A percentile compares a stretch with the other conserved stretches of the same genome.
These are phyloP conservation scores for Trematosphaeria pertusa DNA, from an alignment of 2,329 filamentous ascomycete genomes.

Conservation along the genomic window DNA sequence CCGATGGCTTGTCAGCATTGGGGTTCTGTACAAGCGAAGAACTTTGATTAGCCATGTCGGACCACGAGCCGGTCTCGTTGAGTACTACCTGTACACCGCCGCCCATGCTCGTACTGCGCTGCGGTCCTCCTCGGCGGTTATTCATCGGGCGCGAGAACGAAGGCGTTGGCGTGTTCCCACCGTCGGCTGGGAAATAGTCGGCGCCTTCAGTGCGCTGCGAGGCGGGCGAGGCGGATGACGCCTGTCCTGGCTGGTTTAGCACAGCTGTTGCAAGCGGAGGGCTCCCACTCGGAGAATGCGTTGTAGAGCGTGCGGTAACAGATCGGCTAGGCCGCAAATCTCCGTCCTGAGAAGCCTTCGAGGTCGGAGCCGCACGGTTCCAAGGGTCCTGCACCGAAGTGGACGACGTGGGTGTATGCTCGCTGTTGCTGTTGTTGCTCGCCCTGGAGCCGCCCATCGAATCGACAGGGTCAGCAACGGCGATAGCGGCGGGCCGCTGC, in stretches of 20 bases:
- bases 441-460: constrained; percentile 36
- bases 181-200: constrained; percentile 45
- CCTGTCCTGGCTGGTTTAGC: constrained; percentile 27
- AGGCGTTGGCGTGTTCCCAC: constrained; percentile 29
- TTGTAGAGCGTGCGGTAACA: constrained; percentile 49
- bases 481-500: constrained; percentile 61
- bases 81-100: constrained; percentile 92
- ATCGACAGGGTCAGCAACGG: constrained; percentile 38
- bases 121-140: constrained; percentile 63
- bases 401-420: constrained; percentile 40
- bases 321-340: constrained; percentile 47
- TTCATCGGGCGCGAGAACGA: constrained; percentile 51
- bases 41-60: constrained; percentile 84
- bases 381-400: constrained; percentile 41
- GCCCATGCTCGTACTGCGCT: constrained; percentile 75
- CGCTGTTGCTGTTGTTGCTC: constrained; percentile 45
- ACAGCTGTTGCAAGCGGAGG: constrained; percentile 49
- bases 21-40: constrained; percentile 66
- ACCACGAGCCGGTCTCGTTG: constrained; percentile 89
- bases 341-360: constrained; percentile 46
- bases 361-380: constrained; percentile 37
- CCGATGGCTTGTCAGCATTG: constrained; percentile 62
- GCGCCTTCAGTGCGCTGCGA: constrained; percentile 44
- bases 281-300: constrained; percentile 57
- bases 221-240: constrained; percentile 35